phyloP scores from a whole-genome alignment of 148 eudicot genomes.

The Polygonum aviculare region DNA sequence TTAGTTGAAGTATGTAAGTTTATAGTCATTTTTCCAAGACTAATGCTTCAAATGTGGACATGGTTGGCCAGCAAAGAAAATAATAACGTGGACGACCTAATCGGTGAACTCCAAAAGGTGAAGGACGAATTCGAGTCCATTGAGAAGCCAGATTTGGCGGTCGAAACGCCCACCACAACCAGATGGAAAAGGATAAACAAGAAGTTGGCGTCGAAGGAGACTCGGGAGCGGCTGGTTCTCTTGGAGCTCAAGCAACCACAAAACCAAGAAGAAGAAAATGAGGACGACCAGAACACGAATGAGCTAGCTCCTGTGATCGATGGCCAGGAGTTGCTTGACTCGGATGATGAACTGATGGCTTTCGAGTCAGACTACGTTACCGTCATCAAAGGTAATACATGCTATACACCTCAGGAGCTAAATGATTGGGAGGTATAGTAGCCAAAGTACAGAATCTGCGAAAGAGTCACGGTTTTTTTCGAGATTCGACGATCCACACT shows the following conservation, averaged over 20 bases:
- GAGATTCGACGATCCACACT: too few relatives aligned
- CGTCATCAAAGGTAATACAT: slow-evolving; percentile 13
- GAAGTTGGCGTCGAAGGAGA: slow-evolving; percentile 1
- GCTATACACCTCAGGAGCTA: slow-evolving; percentile 16
- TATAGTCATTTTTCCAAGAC: too few relatives aligned
- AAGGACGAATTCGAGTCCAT: slow-evolving; percentile 44
- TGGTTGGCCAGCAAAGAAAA: slow-evolving; percentile 31
- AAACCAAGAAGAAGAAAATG: not conserved
- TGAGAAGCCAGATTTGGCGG: slow-evolving; percentile 30
- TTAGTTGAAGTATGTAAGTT: too few relatives aligned
- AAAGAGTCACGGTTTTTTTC: too few relatives aligned
- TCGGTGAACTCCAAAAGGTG: slow-evolving; percentile 26
- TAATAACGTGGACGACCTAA: slow-evolving; percentile 25
- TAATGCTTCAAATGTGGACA: slow-evolving; percentile 1
- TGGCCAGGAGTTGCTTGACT: slow-evolving; percentile 18
- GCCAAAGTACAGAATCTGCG: not conserved
- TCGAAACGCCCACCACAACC: not conserved
- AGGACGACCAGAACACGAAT: not conserved
- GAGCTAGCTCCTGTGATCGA: slow-evolving; percentile 2
- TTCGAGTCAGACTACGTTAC: slow-evolving; percentile 22
- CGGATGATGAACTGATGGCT: slow-evolving; percentile 20
- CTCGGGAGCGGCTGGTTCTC: not conserved
- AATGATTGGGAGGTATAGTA: slow-evolving; percentile 28
- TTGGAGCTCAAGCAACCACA: not conserved
- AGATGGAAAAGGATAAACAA: not conserved